Evolutionary conservation across 192 early-diverging fungal genomes (phyloP), one percentile per base, ranked within the genome.

Genomic region (Coemansia sp.): DNA sequence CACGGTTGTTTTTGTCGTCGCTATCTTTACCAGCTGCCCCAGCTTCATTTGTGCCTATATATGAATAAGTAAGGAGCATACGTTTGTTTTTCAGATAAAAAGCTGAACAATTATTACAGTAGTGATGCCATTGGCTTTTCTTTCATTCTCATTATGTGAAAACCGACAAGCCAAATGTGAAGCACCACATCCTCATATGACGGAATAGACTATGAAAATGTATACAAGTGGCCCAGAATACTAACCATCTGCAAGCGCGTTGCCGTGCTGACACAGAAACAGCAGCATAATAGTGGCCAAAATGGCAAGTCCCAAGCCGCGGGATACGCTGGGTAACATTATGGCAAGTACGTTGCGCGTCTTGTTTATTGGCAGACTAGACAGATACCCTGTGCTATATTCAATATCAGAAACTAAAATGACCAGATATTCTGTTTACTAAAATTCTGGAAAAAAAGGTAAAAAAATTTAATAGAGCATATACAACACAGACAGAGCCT

Each of bases 1-100:
- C 72, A 37, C 72, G 72, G 65, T 70, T 42, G 45, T 65, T 61
- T 44, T 39, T 56, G 13, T 50, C 32, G 22, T 69, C 42, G 59
- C 61, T 56, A 19, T 19, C 42, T 56, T 59, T 40, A 59, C 14
- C 39, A 38, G 38, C 14, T n/a, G 57, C 8, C 1, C 37, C 51
- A 19, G 51, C 20, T 19, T 22, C 51, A 19, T 54, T 54, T 54
- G 51, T 2, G 20, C 8, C 51, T 54, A 54, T 11, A 13, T 9
- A 25, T 25, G 20, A 20, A 22, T 11, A 6, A 50, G 4, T n/a
- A 14, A 7, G 9, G 12, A 25, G 3, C 20, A 54, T 11, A 11
- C 20, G 1, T 9, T 7, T 25, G 20, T 25, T 8, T 14, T 19
- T 54, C 25, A 54, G 51, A 20, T 22, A 11, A 8, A 17, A 7